Conservation (phyloP, 139 green algal genomes). For the Asterochloris erici region DNA sequence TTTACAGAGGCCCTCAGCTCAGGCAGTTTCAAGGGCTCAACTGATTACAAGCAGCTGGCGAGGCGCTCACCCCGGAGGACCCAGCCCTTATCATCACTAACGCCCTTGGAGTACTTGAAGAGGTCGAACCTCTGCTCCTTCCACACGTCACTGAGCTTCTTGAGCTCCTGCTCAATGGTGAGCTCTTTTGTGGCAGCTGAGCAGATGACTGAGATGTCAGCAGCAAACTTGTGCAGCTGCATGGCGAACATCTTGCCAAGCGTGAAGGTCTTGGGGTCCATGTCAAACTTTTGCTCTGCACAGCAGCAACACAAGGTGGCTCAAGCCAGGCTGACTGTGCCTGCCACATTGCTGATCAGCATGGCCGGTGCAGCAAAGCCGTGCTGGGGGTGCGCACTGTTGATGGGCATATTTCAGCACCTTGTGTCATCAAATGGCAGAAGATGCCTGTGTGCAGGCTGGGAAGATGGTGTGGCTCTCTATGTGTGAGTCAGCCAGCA, state of each 20-base stretch:
- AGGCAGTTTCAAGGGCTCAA: too few relatives aligned
- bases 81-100: conserved; percentile 13
- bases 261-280: conserved; percentile 39
- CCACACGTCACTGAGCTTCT: conserved; percentile 77
- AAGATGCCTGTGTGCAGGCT: too few relatives aligned
- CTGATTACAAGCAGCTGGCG: too few relatives aligned
- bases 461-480: too few relatives aligned
- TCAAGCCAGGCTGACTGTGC: background rate
- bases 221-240: conserved; percentile 48
- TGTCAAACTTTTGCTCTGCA: conserved; percentile 71
- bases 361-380: background rate
- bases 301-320: background rate
- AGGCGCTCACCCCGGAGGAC: conserved; percentile 2
- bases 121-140: conserved; percentile 75
- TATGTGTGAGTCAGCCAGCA: background rate
- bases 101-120: conserved; percentile 68
- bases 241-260: conserved; percentile 19
- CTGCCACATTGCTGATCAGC: too few relatives aligned
- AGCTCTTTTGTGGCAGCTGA: conserved; percentile 78
- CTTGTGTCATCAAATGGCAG: background rate
- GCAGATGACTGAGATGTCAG: conserved; percentile 71
- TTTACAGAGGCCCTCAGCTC: too few relatives aligned
- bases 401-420: background rate
- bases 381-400: background rate
- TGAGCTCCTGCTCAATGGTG: conserved; percentile 85